Evolutionary conservation across 345 rosid genomes (phyloP).

Genomic region (Adansonia digitata): DNA sequence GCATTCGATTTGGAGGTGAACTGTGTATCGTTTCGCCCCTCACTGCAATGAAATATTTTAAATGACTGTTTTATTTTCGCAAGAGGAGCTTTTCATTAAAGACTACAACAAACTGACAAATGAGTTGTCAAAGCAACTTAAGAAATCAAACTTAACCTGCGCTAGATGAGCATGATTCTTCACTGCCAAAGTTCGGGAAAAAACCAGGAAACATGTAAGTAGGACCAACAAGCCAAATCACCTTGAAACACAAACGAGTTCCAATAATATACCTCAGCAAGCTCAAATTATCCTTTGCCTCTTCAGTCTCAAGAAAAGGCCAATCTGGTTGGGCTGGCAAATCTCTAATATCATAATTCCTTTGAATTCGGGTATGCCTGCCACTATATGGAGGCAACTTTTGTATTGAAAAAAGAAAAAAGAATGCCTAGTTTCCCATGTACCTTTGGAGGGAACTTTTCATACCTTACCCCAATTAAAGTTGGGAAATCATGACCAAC

Average conservation of each 20-base stretch:
- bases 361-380: conserved; percentile 23
- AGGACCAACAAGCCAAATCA: conserved; percentile 10
- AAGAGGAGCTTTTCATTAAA: conserved; percentile 8
- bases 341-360: conserved; percentile 21
- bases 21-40: conserved; percentile 30
- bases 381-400: conserved; percentile 12
- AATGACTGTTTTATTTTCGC: neutral
- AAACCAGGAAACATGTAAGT: conserved; percentile 12
- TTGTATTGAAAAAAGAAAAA: neutral
- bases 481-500: conserved; percentile 24
- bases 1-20: conserved; percentile 23
- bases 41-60: conserved; percentile 30
- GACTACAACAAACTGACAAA: neutral
- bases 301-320: conserved; percentile 36
- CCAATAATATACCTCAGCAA: conserved; percentile 43
- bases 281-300: conserved; percentile 45
- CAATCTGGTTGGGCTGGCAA: conserved; percentile 30
- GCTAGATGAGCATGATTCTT: conserved; percentile 80
- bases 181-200: conserved; percentile 45
- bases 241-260: conserved; percentile 15
- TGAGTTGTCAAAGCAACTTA: conserved; percentile 7
- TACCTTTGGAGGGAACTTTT: conserved; percentile 8
- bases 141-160: conserved; percentile 50
- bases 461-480: conserved; percentile 33
- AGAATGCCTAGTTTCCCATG: neutral